These are phyloP conservation scores for Cyclotella baltica DNA, from an alignment of 108 stramenopile genomes.

Conservation along the genomic window DNA sequence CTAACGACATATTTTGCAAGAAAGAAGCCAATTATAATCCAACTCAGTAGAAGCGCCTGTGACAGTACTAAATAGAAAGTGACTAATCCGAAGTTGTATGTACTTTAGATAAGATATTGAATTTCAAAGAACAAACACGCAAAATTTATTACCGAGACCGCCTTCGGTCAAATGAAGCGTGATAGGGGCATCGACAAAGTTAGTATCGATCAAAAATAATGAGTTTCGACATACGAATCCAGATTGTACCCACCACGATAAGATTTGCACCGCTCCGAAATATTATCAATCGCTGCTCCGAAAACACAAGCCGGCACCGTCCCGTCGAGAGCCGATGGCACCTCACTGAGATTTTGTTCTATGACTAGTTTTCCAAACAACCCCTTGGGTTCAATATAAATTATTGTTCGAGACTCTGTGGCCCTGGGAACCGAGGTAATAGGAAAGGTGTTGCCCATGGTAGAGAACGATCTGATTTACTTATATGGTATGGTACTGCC, in stretches of 20 bases:
- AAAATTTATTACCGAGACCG: not conserved
- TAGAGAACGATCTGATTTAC: not conserved
- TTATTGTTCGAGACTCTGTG: slow-evolving; percentile 12
- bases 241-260: slow-evolving; percentile 16
- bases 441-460: slow-evolving; percentile 31
- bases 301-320: slow-evolving; percentile 12
- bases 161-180: not conserved
- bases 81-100: not conserved
- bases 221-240: not conserved
- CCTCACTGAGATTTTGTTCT: not conserved
- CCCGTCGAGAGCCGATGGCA: slow-evolving; percentile 20
- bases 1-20: not conserved
- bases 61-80: not conserved
- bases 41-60: not conserved
- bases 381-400: slow-evolving; percentile 10
- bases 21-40: slow-evolving; percentile 15
- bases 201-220: not conserved
- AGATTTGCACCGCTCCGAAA: not conserved
- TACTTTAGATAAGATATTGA: too few species aligned
- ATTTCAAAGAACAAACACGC: too few species aligned
- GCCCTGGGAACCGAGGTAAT: slow-evolving; percentile 11
- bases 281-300: not conserved
- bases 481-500: not conserved
- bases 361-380: slow-evolving; percentile 7
- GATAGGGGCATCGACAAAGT: not conserved